Conservation (phyloP, 2,329 filamentous ascomycete genomes). For the Colletotrichum truncatum region DNA sequence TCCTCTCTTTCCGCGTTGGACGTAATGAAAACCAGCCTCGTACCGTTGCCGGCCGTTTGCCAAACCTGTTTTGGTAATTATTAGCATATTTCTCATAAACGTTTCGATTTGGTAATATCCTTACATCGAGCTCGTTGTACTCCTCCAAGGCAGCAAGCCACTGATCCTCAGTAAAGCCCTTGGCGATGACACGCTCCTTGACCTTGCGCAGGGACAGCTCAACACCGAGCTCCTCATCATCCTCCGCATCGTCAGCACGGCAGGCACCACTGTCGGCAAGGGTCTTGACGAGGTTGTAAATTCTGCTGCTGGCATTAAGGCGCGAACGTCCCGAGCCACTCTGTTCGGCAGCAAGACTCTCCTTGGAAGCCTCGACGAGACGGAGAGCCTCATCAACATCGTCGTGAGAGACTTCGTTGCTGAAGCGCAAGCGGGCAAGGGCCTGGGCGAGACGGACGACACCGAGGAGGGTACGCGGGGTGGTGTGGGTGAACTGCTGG, state of each 20-base stretch:
- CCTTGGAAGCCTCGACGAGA: slow-evolving; percentile 92
- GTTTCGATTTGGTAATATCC: slow-evolving; percentile 48
- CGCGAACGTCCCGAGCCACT: slow-evolving; percentile 66
- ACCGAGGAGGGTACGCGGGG: slow-evolving; percentile 90
- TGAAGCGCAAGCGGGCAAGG: slow-evolving; percentile 90
- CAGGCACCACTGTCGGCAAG: slow-evolving; percentile 90
- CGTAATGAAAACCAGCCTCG: slow-evolving; percentile 76
- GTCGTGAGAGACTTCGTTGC: slow-evolving; percentile 83
- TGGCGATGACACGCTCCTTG: slow-evolving; percentile 89
- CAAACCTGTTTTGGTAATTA: slow-evolving; percentile 66
- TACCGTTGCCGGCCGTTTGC: slow-evolving; percentile 79
- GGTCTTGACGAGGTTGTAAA: slow-evolving; percentile 92
- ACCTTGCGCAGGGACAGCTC: slow-evolving; percentile 91
- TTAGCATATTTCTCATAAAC: slow-evolving; percentile 44
- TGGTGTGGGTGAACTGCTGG: slow-evolving; percentile 93
- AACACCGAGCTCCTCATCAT: slow-evolving; percentile 59
- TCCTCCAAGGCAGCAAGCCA: slow-evolving; percentile 87
- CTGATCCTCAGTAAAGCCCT: slow-evolving; percentile 96
- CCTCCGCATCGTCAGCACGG: slow-evolving; percentile 74
- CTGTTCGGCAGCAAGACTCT: slow-evolving; percentile 81
- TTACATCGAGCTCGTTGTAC: slow-evolving; percentile 89
- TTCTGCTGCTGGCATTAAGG: slow-evolving; percentile 85
- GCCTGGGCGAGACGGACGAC: slow-evolving; percentile 94
- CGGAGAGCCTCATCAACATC: slow-evolving; percentile 96
- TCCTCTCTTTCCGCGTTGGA: slow-evolving; percentile 28